Base-by-base conservation (phyloP, 2,329 filamentous ascomycete genomes). In the Penicillium sp. region DNA sequence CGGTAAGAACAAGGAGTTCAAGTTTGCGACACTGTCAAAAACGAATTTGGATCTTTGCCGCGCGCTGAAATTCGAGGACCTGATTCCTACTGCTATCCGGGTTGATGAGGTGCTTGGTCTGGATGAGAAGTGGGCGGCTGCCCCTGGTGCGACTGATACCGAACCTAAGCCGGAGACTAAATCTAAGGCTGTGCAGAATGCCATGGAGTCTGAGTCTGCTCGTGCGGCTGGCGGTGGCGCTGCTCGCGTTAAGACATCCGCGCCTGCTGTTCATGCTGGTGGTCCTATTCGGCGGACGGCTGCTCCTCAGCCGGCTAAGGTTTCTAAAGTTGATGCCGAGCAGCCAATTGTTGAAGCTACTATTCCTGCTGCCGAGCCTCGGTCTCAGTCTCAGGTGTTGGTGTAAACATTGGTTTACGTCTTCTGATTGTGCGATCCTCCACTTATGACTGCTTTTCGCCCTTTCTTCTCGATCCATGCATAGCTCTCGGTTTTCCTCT, bases 31-130 rank as follows among this genome's bases (percentile, higher is more conserved):
- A 58, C 73, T 77, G 43, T 81, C 82, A 56, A 91, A 87, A 74
- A 88, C 82, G 62, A 96, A 97, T 67, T 76, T 75, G 8, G 85
- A 89, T 48, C 72, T 87, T 2, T 88, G 91, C 66, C 78, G 84
- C 53, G 75, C 81, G 1, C 73, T 97, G 29, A 84, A 80, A 0
- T 79, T 90, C 34, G 79, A 85, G 2, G 80, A 87, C 53, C 72
- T 95, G 41, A 65, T 84, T 18, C 81, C 84, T 30, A 74, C 78
- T 56, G 92, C 92, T 0, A 78, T 78, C 41, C 81, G 83, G 7
- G 78, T 87, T 4, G 92, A 97, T 67, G 70, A 79, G 50, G 77
- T 79, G 30, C 74, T 90, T 18, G 67, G 67, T 16, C 56, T 72
- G 13, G 45, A 61, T 3, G 50, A 61, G 1, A 71, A 69, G 52